Evolutionary conservation across 371 early-diverging fungal species (phyloP).

Genomic region (Lichtheimia ornata): DNA sequence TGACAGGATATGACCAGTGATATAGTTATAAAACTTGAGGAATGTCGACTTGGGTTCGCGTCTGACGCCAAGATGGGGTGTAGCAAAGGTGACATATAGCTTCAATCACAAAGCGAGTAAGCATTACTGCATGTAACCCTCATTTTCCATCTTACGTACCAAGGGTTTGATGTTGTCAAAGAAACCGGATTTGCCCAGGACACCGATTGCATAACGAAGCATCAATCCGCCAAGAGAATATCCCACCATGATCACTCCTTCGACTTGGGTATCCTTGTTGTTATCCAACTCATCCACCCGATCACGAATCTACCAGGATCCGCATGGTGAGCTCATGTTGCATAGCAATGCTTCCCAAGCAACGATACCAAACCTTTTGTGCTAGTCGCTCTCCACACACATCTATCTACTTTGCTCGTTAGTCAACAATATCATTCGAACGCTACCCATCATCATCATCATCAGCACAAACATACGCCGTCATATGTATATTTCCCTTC

Average conservation of each 20-base stretch:
- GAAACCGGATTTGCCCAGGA: conserved; percentile 60
- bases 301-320: conserved; percentile 9
- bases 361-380: conserved; percentile 29
- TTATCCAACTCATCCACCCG: conserved; percentile 17
- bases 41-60: conserved; percentile 27
- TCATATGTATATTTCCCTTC: conserved; percentile 64
- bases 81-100: conserved; percentile 73
- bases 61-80: conserved; percentile 77
- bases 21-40: conserved; percentile 52
- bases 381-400: conserved; percentile 62
- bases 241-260: conserved; percentile 70
- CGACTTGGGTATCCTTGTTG: conserved; percentile 34
- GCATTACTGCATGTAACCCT: too few species aligned
- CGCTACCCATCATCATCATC: background rate
- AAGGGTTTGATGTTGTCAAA: conserved; percentile 56
- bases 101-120: conserved; percentile 6
- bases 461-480: conserved; percentile 45
- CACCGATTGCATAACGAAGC: conserved; percentile 69
- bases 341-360: background rate
- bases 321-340: background rate
- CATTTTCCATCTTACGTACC: conserved; percentile 29
- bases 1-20: conserved; percentile 51
- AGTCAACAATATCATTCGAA: background rate
- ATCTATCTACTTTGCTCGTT: conserved; percentile 37
- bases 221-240: conserved; percentile 85